A percentile compares a stretch with the other conserved stretches of the same genome.
Evolutionary conservation across 23 red algal species (phyloP).

Genomic region (Gracilaria domingensis): DNA sequence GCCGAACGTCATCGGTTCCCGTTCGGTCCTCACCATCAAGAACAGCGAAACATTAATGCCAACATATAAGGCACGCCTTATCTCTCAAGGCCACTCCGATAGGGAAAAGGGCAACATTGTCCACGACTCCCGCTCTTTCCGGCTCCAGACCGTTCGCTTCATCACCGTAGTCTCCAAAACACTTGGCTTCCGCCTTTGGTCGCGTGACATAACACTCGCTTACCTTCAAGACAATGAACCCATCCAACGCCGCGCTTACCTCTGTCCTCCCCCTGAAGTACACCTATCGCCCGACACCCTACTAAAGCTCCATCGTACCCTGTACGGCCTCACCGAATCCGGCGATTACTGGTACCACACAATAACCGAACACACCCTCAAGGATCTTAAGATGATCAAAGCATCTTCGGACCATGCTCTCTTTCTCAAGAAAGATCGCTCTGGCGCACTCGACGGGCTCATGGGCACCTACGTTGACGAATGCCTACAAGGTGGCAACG

Average conservation of each 20-base stretch:
- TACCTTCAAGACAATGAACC: constrained; percentile 1
- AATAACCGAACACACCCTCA: neutral
- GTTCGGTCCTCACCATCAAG: neutral
- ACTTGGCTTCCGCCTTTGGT: constrained; percentile 20
- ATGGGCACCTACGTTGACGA: constrained; percentile 44
- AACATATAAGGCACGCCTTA: constrained; percentile 2
- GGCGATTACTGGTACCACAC: constrained; percentile 56
- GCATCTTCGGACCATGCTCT: neutral
- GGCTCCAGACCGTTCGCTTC: neutral
- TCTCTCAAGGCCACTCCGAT: constrained; percentile 34
- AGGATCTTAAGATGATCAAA: constrained; percentile 42
- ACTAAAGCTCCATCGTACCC: constrained; percentile 6
- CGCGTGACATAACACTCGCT: constrained; percentile 19
- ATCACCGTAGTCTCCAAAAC: neutral
- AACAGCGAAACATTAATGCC: neutral
- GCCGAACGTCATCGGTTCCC: too few relatives aligned
- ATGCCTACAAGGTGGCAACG: constrained; percentile 18
- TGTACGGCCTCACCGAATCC: constrained; percentile 47
- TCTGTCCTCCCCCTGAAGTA: neutral
- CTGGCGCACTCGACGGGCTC: constrained; percentile 11
- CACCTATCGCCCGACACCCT: neutral
- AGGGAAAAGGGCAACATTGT: constrained; percentile 21
- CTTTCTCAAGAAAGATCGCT: neutral
- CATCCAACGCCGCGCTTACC: constrained; percentile 21
- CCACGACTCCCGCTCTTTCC: neutral